Evolutionary conservation across 1,284 basidiomycete species (phyloP), one percentile per base, ranked within the genome.

Genomic region (Apiotrichum domesticum): DNA sequence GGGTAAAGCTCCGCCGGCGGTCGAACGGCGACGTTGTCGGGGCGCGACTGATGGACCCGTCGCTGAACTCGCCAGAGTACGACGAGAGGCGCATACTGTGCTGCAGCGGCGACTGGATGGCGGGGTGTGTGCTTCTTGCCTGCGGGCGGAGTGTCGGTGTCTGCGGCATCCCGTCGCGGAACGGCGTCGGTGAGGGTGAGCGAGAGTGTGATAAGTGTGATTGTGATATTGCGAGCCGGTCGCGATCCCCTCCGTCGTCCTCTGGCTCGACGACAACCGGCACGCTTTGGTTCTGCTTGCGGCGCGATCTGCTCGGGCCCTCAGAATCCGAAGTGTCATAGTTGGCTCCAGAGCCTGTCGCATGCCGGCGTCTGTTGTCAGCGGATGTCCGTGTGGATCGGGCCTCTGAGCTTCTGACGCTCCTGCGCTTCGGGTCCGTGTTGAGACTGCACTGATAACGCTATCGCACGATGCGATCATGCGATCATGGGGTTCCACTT

Each of bases 261-360:
- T 57, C 53, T 13, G 54, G 71, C 58, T 72, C 72, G 21, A 73
- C 62, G 0, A 75, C 59, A 1, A 65, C 63, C 3, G 73, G 73
- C 0, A 75, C 67, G 2, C 46, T 63, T 44, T 62, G 65, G 41
- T 58, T 63, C 37, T 52, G 4, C 34, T 15, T 62, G n/a, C 41
- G 41, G 11, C 47, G 35, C 35, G 34, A 34, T 32, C 46, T 58
- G 52, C 52, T 50, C 5, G 50, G 64, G 29, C 61, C 63, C 34
- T 74, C 73, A 1, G 71, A 72, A 50, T 73, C 73, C 1, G 68
- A 70, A 3, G 72, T 71, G 50, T 73, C 73, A 50, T 71, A 42
- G n/a, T 5, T 9, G 6, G 43, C 15, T 44, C 8, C 43, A 46
- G 34, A 4, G 4, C n/a, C 33, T 14, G 47, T 40, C 11, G n/a